Conservation (phyloP, 441 rosid species). For the Gossypium gossypioides region DNA sequence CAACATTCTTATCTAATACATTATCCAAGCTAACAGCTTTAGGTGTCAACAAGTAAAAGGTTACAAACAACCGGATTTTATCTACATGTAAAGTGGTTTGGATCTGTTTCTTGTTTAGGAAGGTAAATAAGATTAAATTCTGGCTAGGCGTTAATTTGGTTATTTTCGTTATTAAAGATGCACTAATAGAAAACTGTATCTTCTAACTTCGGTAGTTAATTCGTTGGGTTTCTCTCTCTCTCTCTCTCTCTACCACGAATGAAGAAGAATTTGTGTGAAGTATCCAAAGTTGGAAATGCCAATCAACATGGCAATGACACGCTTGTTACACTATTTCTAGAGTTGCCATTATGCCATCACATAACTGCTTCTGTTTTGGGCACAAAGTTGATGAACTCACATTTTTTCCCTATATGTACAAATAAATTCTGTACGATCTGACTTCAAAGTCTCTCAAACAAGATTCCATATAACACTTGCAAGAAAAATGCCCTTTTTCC, state of each 20-base stretch:
- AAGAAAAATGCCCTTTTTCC: not conserved
- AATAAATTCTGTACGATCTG: not conserved
- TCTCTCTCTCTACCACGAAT: not conserved
- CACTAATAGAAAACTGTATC: not conserved
- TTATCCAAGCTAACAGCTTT: not conserved
- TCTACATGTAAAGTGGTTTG: not conserved
- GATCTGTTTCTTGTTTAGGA: not conserved
- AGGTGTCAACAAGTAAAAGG: not conserved
- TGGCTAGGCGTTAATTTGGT: not conserved
- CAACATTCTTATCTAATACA: not conserved
- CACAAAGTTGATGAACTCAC: not conserved
- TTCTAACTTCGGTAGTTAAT: not conserved
- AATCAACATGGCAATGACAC: not conserved
- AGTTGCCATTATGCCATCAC: not conserved
- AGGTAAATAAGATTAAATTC: constrained; percentile 1
- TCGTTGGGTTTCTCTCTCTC: not conserved
- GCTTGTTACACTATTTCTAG: not conserved
- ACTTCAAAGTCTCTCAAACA: not conserved
- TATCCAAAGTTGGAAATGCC: not conserved
- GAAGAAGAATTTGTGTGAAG: not conserved
- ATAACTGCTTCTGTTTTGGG: not conserved
- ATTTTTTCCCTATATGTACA: not conserved
- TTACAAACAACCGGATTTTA: not conserved
- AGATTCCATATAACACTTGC: not conserved
- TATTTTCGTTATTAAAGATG: not conserved